These are phyloP conservation scores for Elsinoe arachidis DNA, from an alignment of 2,329 filamentous ascomycete genomes.

Conservation along the genomic window DNA sequence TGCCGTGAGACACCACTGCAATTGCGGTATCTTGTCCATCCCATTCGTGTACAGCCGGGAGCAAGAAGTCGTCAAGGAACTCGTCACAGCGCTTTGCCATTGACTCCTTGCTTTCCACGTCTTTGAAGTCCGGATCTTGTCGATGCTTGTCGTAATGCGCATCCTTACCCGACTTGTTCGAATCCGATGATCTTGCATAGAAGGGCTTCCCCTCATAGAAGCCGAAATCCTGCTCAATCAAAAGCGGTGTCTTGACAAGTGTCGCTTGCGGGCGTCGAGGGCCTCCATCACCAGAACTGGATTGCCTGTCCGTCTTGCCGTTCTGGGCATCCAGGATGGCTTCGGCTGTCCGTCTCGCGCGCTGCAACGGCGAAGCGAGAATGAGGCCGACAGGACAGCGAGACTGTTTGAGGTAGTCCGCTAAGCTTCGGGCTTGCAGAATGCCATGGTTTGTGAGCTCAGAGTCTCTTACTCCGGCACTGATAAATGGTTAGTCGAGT, in stretches of 20 bases:
- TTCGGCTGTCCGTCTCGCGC: slow-evolving; percentile 63
- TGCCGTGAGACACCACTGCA: slow-evolving; percentile 72
- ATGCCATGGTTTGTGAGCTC: slow-evolving; percentile 72
- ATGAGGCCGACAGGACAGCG: slow-evolving; percentile 59
- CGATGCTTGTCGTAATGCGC: slow-evolving; percentile 32
- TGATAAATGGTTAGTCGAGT: slow-evolving; percentile 25
- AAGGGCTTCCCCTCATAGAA: slow-evolving; percentile 59
- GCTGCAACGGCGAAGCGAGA: slow-evolving; percentile 69
- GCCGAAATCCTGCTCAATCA: slow-evolving; percentile 70
- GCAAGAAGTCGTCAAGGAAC: slow-evolving; percentile 59
- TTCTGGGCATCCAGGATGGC: slow-evolving; percentile 52
- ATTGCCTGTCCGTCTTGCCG: background rate
- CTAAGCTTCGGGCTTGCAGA: slow-evolving; percentile 67
- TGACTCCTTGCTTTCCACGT: slow-evolving; percentile 58
- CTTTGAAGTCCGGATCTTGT: slow-evolving; percentile 38
- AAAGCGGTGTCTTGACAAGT: slow-evolving; percentile 37
- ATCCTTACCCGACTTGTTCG: slow-evolving; percentile 31
- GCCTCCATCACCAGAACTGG: too few relatives aligned
- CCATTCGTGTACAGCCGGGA: slow-evolving; percentile 43
- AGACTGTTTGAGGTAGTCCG: slow-evolving; percentile 54
- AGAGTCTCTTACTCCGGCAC: slow-evolving; percentile 74
- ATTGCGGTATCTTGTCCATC: slow-evolving; percentile 33
- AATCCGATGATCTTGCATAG: slow-evolving; percentile 31
- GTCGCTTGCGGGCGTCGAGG: too few relatives aligned
- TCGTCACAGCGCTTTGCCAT: slow-evolving; percentile 55